Evolutionary conservation across 371 early-diverging fungal genomes (phyloP), one percentile per base, ranked within the genome.

Genomic region (Apophysomyces variabilis): DNA sequence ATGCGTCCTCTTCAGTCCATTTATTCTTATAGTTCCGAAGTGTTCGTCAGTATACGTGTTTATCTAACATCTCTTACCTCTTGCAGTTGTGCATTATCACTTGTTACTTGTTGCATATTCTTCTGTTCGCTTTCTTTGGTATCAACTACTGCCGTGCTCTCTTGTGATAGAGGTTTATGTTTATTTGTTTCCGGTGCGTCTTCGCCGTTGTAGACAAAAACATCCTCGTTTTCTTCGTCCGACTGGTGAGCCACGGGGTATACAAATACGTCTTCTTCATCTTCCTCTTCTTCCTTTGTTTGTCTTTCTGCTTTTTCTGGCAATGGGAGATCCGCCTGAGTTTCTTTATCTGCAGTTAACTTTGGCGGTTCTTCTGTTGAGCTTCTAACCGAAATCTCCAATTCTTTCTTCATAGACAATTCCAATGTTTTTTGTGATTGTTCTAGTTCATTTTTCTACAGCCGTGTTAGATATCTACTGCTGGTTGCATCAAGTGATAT

Each of bases 151-250:
- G 64, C 6, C 47, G 45, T 7, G 60, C 26, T 11, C 39, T 50
- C 18, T 16, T 60, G 18, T 37, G 36, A 8, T 16, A 16, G 5
- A 8, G 18, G 32, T 60, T 13, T 54, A 37, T 45, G 60, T 32
- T 66, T 63, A 64, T 43, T 39, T 5, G 41, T 14, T 50, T 56
- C 67, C 9, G 68, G 57, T 8, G 80, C 74, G 67, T 80, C 80
- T 57, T 69, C 64, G 1, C 80, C 80, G 6, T 71, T 66, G 62
- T 80, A 80, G 0, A 80, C 73, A 69, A 80, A 80, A 0, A 73
- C 76, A 37, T 75, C 76, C 13, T 79, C 76, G 0, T 79, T 76
- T 16, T 75, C 75, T n/a, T 71, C 72, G 11, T 77, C 80, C 3
- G 70, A 38, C 62, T 37, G 64, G 16, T 57, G 61, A 14, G 14